Percentiles rank a stretch among this genome's conserved stretches.
phyloP scores from a whole-genome alignment of 2,329 filamentous ascomycete species.

The Trichoderma sp. region DNA sequence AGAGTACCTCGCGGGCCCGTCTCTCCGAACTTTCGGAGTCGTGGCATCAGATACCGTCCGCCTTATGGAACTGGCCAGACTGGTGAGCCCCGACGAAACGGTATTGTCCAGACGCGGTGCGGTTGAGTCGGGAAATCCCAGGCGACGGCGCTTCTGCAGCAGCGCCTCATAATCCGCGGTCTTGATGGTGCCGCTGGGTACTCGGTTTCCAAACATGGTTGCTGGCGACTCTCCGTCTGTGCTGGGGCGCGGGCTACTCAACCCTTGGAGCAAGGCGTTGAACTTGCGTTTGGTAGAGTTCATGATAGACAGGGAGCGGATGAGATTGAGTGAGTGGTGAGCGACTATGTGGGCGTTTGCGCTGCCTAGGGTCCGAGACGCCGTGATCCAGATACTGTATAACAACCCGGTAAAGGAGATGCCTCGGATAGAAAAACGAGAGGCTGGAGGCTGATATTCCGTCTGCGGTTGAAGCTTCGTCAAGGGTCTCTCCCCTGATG shows the following conservation, averaged over 20 bases:
- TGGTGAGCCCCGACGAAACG: slow-evolving; percentile 24
- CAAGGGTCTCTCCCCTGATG: not conserved
- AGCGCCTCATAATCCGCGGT: slow-evolving; percentile 38
- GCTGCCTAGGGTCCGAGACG: not conserved
- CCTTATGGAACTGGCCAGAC: slow-evolving; percentile 23
- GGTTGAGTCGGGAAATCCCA: slow-evolving; percentile 43
- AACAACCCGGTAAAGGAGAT: not conserved
- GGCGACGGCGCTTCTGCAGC: slow-evolving; percentile 52
- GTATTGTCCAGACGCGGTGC: slow-evolving; percentile 29
- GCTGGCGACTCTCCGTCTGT: slow-evolving; percentile 14
- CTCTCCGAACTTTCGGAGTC: slow-evolving; percentile 23
- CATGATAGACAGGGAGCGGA: slow-evolving; percentile 42
- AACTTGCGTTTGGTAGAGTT: slow-evolving; percentile 83
- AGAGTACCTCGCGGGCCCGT: slow-evolving; percentile 65
- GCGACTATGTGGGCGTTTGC: not conserved
- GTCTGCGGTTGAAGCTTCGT: not conserved
- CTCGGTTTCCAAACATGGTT: slow-evolving; percentile 16
- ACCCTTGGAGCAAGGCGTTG: slow-evolving; percentile 67
- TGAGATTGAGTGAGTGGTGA: not conserved
- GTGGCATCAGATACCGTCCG: slow-evolving; percentile 25
- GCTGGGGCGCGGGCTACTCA: slow-evolving; percentile 44
- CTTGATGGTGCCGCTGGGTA: slow-evolving; percentile 20
- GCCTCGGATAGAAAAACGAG: not conserved
- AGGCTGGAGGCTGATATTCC: not conserved
- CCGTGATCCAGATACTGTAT: not conserved